A percentile compares a stretch with the other conserved stretches of the same genome.
These are phyloP conservation scores for Penicillium sp. DNA, from an alignment of 2,329 filamentous ascomycete species.

Conservation along the genomic window DNA sequence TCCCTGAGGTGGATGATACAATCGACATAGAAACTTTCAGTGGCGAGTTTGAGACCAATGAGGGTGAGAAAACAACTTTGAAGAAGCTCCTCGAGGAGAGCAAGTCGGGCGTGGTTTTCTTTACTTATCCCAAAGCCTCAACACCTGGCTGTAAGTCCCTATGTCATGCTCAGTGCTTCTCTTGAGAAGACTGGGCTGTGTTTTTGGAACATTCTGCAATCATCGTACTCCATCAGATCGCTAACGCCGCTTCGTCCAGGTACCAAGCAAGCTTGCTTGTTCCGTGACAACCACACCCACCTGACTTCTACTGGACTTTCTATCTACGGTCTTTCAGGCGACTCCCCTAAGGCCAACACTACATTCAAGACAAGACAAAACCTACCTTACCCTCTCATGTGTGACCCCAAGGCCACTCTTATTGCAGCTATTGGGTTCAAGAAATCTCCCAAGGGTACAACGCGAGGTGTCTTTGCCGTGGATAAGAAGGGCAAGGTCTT, in stretches of 20 bases:
- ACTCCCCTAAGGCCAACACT: constrained; percentile 87
- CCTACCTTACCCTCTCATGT: constrained; percentile 82
- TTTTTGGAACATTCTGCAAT: neutral
- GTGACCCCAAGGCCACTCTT: constrained; percentile 70
- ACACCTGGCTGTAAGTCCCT: constrained; percentile 81
- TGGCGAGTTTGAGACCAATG: constrained; percentile 77
- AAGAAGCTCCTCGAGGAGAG: constrained; percentile 78
- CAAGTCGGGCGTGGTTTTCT: constrained; percentile 81
- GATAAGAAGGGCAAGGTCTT: constrained; percentile 79
- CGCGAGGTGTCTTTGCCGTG: constrained; percentile 83
- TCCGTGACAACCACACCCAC: constrained; percentile 77
- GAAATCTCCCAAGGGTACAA: constrained; percentile 76
- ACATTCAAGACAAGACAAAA: constrained; percentile 90
- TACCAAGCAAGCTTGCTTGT: constrained; percentile 88
- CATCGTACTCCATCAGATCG: constrained; percentile 4
- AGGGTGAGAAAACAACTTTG: constrained; percentile 75
- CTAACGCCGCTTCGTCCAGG: constrained; percentile 51
- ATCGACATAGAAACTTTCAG: constrained; percentile 57
- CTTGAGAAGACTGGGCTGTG: neutral
- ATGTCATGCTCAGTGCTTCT: neutral
- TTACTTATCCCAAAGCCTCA: constrained; percentile 93
- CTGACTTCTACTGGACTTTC: constrained; percentile 75
- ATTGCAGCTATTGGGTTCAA: constrained; percentile 87
- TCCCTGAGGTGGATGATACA: constrained; percentile 48
- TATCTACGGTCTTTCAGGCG: constrained; percentile 86